These are phyloP conservation scores for Rhazya stricta DNA, from an alignment of 257 asterid genomes.

Conservation along the genomic window DNA sequence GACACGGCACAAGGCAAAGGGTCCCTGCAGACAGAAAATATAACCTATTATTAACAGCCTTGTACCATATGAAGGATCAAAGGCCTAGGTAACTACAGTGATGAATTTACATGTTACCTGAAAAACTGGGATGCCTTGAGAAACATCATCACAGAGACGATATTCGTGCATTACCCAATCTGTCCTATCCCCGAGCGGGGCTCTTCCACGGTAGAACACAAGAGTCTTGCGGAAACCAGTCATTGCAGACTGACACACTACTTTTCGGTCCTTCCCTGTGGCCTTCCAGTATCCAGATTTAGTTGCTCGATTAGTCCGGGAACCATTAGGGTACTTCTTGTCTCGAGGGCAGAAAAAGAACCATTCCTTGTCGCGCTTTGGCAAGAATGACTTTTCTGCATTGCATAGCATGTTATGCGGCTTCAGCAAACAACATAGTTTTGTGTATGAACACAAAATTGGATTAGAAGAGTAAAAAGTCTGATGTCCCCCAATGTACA, in stretches of 20 bases:
- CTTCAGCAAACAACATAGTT: not conserved
- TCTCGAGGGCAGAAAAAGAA: constrained; percentile 49
- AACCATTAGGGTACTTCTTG: constrained; percentile 51
- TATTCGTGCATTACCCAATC: constrained; percentile 55
- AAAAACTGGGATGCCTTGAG: constrained; percentile 37
- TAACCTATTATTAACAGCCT: not conserved
- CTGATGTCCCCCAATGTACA: constrained; percentile 23
- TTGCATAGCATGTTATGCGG: not conserved
- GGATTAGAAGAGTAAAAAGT: constrained; percentile 11
- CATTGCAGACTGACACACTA: constrained; percentile 33
- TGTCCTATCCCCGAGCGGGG: constrained; percentile 47
- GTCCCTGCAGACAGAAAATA: constrained; percentile 27
- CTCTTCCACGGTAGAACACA: constrained; percentile 48
- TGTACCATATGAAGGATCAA: not conserved
- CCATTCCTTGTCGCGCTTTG: constrained; percentile 52
- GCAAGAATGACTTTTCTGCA: constrained; percentile 54
- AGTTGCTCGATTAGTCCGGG: constrained; percentile 48
- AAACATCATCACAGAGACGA: constrained; percentile 41
- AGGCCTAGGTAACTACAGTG: not conserved
- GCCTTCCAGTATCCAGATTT: constrained; percentile 56
- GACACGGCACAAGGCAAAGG: constrained; percentile 45
- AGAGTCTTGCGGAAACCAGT: constrained; percentile 42
- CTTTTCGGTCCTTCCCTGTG: constrained; percentile 45
- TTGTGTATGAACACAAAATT: not conserved
- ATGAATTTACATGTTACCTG: constrained; percentile 22